A percentile compares a stretch with the other conserved stretches of the same genome.
These are phyloP conservation scores for Mytilinidion resinicola DNA, from an alignment of 495 filamentous ascomycete species.

Conservation along the genomic window DNA sequence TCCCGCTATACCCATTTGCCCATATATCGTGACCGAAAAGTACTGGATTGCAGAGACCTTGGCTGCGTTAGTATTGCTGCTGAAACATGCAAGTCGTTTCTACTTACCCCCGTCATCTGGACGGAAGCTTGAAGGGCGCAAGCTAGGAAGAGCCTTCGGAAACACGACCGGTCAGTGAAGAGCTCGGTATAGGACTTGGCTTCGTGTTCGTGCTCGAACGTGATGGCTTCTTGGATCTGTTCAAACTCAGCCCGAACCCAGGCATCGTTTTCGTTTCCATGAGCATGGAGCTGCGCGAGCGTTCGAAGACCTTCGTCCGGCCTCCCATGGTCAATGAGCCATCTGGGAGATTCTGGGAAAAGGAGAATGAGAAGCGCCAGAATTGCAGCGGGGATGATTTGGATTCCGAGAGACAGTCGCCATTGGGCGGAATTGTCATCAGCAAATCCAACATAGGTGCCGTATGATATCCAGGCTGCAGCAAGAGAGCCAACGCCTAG, in stretches of 20 bases:
- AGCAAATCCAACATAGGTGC: slow-evolving; percentile 32
- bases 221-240: slow-evolving; percentile 59
- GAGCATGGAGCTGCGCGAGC: slow-evolving; percentile 54
- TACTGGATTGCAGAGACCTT: slow-evolving; percentile 60
- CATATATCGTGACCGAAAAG: slow-evolving; percentile 57
- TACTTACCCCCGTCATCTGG: slow-evolving; percentile 62
- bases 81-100: too few relatives aligned
- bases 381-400: slow-evolving; percentile 51
- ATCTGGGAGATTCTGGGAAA: slow-evolving; percentile 52
- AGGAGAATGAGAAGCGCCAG: slow-evolving; percentile 50
- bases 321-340: slow-evolving; percentile 54
- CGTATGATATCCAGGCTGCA: slow-evolving; percentile 35
- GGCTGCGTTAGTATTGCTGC: too few relatives aligned
- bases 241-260: slow-evolving; percentile 62
- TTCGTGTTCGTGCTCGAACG: slow-evolving; percentile 52
- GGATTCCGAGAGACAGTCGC: slow-evolving; percentile 52
- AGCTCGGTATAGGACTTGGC: slow-evolving; percentile 64
- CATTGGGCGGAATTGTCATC: slow-evolving; percentile 43
- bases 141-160: slow-evolving; percentile 63
- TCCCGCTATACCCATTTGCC: slow-evolving; percentile 59
- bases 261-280: slow-evolving; percentile 50
- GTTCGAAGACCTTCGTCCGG: slow-evolving; percentile 49
- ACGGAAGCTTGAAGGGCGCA: slow-evolving; percentile 60
- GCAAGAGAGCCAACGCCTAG: slow-evolving; percentile 47
- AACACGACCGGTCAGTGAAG: slow-evolving; percentile 56